Percentiles rank a stretch among this genome's conserved stretches.
Conservation (phyloP, 2,329 filamentous ascomycete genomes). For the Microdochium paspali region DNA sequence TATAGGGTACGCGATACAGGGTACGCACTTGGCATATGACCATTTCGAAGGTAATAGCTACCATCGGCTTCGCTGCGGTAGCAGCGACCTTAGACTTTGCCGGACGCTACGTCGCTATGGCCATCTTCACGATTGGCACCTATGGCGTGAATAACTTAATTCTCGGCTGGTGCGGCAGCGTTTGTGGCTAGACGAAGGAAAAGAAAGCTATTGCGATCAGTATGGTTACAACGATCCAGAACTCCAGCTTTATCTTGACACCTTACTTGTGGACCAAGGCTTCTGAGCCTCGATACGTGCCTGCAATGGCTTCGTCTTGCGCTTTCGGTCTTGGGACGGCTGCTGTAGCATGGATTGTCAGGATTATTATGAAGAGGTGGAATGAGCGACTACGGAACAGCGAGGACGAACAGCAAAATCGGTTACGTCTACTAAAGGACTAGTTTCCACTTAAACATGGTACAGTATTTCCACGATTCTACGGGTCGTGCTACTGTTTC, state of each 20-base stretch:
- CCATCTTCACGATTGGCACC: slow-evolving; percentile 26
- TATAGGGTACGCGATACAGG: too few species aligned
- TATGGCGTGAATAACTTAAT: slow-evolving; percentile 33
- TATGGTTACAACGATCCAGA: slow-evolving; percentile 21
- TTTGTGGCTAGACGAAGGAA: slow-evolving; percentile 33
- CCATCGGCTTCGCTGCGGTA: slow-evolving; percentile 24
- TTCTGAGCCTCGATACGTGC: slow-evolving; percentile 20
- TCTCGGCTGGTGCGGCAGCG: slow-evolving; percentile 29
- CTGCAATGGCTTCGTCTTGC: slow-evolving; percentile 14
- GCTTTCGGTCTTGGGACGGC: slow-evolving; percentile 27
- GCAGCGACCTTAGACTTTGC: slow-evolving; percentile 14
- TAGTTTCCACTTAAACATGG: too few species aligned
- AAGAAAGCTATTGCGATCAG: slow-evolving; percentile 34
- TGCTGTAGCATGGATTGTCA: slow-evolving; percentile 25
- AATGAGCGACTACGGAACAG: slow-evolving; percentile 20
- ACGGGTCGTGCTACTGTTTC: too few species aligned
- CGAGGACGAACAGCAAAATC: slow-evolving; percentile 12
- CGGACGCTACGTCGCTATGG: slow-evolving; percentile 20
- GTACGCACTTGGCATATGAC: slow-evolving; percentile 38
- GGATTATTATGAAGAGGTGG: slow-evolving; percentile 21
- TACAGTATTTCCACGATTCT: too few species aligned
- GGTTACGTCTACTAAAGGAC: slow-evolving; percentile 16
- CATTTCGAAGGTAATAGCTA: slow-evolving; percentile 25
- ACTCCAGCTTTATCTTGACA: slow-evolving; percentile 26
- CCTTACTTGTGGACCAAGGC: slow-evolving; percentile 25